A percentile compares a stretch with the other conserved stretches of the same genome.
Conservation (phyloP, 257 asterid genomes). For the Salvia rosmarinus region DNA sequence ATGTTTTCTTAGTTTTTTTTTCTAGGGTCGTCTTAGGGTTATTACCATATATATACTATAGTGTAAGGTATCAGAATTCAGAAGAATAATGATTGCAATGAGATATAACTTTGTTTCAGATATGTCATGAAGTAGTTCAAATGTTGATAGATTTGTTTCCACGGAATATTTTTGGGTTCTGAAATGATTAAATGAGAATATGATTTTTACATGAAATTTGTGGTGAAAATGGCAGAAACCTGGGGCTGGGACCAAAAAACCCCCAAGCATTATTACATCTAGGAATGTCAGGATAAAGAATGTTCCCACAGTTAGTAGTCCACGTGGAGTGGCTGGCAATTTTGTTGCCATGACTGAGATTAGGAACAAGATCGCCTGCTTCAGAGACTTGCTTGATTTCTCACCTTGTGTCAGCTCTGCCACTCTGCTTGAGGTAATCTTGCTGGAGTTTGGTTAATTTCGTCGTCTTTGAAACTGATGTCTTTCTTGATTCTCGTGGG, state of each 20-base stretch:
- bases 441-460: background rate
- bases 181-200: background rate
- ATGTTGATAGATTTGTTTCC: background rate
- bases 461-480: background rate
- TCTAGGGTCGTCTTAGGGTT: no score
- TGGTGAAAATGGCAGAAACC: constrained; percentile 48
- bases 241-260: constrained; percentile 35
- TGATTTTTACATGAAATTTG: background rate
- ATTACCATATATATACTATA: background rate
- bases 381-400: constrained; percentile 84
- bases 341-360: constrained; percentile 57
- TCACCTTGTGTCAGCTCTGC: constrained; percentile 72
- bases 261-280: constrained; percentile 28
- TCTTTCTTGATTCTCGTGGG: background rate
- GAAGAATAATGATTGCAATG: background rate
- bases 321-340: constrained; percentile 52
- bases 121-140: background rate
- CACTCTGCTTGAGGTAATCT: constrained; percentile 62
- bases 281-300: constrained; percentile 38
- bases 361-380: constrained; percentile 61
- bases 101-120: no score
- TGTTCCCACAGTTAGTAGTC: constrained; percentile 38
- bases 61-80: background rate
- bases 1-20: no score
- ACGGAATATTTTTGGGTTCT: no score